Conservation (phyloP, 108 stramenopile genomes). For the Nitzschia sp. region DNA sequence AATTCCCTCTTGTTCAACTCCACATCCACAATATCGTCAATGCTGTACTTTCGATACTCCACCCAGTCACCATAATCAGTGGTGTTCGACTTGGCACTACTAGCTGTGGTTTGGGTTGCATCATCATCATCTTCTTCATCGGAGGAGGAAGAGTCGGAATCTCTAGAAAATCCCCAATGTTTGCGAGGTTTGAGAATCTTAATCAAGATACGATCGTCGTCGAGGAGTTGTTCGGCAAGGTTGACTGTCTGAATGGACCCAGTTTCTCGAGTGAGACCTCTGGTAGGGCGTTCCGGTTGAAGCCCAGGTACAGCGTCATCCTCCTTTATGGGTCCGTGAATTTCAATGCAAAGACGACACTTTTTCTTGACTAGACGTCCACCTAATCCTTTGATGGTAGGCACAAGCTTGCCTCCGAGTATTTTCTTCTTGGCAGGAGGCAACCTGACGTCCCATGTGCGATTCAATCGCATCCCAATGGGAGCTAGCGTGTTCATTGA, state of each 20-base stretch:
- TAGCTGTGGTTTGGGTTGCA: neutral
- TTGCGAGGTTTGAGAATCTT: constrained; percentile 28
- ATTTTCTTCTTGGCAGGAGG: constrained; percentile 33
- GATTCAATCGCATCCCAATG: constrained; percentile 9
- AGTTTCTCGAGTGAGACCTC: neutral
- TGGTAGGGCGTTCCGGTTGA: neutral
- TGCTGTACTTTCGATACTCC: constrained; percentile 30
- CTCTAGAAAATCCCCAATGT: constrained; percentile 19
- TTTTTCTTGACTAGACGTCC: constrained; percentile 11
- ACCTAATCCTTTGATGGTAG: constrained; percentile 18
- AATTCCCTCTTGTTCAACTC: constrained; percentile 15
- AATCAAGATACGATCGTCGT: constrained; percentile 31
- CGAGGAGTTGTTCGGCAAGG: constrained; percentile 25
- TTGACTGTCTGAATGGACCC: constrained; percentile 1
- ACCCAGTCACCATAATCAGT: constrained; percentile 20
- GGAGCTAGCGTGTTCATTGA: neutral
- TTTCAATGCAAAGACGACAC: constrained; percentile 21
- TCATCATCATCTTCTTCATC: constrained; percentile 18
- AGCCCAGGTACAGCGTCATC: constrained; percentile 1
- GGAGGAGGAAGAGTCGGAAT: constrained; percentile 13
- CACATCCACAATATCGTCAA: constrained; percentile 30
- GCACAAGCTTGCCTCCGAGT: constrained; percentile 19
- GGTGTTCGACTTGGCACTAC: neutral
- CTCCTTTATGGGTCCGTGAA: constrained; percentile 19
- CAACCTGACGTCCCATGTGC: constrained; percentile 36